Conservation (phyloP, 495 filamentous ascomycete genomes). For the Daldinia decipiens region DNA sequence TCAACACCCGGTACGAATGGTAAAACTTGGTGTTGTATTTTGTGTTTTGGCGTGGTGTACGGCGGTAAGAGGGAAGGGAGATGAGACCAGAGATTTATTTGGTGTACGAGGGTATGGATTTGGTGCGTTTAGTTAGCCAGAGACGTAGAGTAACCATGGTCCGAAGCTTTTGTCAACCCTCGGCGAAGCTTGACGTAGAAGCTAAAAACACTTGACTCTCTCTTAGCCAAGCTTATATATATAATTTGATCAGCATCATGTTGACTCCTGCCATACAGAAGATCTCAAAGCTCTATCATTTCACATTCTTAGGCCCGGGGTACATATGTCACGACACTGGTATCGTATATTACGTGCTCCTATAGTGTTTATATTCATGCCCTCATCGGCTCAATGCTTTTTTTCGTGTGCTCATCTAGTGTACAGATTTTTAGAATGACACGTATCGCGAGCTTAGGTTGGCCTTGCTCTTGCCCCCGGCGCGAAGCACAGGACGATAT, state of each 20-base stretch:
- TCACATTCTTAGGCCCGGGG: background rate
- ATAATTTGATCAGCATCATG: background rate
- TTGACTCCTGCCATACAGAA: background rate
- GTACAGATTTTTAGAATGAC: constrained; percentile 30
- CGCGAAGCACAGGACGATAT: constrained; percentile 12
- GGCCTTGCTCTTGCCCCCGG: background rate
- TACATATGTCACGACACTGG: background rate
- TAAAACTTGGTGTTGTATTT: too few relatives aligned
- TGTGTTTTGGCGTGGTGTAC: too few relatives aligned
- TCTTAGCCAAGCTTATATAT: background rate
- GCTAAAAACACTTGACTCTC: background rate
- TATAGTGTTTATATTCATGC: constrained; percentile 20
- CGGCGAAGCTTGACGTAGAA: background rate
- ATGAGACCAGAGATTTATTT: background rate
- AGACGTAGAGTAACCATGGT: background rate
- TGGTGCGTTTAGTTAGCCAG: too few relatives aligned
- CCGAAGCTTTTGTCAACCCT: background rate
- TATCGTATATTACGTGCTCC: background rate
- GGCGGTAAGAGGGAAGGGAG: too few relatives aligned
- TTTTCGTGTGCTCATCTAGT: constrained; percentile 27
- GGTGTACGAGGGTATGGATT: background rate
- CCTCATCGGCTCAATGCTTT: constrained; percentile 18
- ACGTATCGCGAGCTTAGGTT: background rate
- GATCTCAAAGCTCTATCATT: background rate
- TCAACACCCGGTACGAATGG: too few relatives aligned